Base-by-base conservation (phyloP, 2,329 filamentous ascomycete genomes). In the Xylaria sp. region DNA sequence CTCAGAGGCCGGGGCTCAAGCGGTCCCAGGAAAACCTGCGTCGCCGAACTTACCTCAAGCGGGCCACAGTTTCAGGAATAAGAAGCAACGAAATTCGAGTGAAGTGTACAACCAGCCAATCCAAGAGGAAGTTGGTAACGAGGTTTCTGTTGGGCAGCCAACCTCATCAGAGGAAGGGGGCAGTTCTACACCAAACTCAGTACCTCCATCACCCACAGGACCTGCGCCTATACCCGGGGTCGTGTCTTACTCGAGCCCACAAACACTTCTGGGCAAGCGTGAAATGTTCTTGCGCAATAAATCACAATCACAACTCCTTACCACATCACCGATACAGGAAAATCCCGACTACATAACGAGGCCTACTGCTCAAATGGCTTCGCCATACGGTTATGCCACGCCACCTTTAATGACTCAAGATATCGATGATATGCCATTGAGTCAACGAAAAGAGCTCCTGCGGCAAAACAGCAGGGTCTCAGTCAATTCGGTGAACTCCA, bases 401-500 rank as follows among this genome's bases (percentile, higher is more conserved):
- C 75, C 48, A 71, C 74, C 65, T 69, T 62, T 72, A 12, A 44
- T 77, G 9, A 78, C 77, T 23, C 76, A 82, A 20, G 87, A 88
- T 72, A 82, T 85, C 1, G 92, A 94, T 69, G 88, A 94, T 65
- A 84, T 95, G 73, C 90, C 92, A 0, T 84, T 96, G 20, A 91
- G 89, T 51, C 88, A 92, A 74, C 89, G 92, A 52, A 87, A 86
- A 65, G 82, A 87, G 55, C 79, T 92, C 34, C 88, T 92, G 65
- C 88, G 87, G 39, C 85, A 87, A 51, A 84, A 78, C 71, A 86
- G 84, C 74, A 70, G 82, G 57, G 78, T 81, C 50, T 79, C 75
- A 0, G 68, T 72, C 18, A 59, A 69, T 4, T 79, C 74, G 0
- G 67, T 72, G 15, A 61, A 66, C 7, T 73, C 71, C 23, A 10